Evolutionary conservation across 345 rosid species (phyloP).

Genomic region (Sonneratia caseolaris): DNA sequence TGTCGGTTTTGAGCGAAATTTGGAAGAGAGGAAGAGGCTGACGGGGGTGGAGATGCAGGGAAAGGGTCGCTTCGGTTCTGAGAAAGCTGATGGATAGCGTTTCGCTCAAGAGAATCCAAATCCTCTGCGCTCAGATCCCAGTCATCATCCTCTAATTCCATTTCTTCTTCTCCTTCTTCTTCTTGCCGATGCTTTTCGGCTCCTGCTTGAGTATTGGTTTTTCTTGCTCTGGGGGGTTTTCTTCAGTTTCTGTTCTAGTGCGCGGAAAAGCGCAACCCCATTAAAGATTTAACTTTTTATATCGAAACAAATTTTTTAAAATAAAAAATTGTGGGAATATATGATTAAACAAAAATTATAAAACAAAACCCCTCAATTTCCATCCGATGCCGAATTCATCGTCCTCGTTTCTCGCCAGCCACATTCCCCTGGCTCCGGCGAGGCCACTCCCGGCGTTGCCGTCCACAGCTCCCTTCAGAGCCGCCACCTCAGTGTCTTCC

Average conservation of each 20-base stretch:
- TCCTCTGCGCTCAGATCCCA: slow-evolving; percentile 77
- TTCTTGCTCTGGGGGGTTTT: background rate
- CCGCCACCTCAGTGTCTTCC: background rate
- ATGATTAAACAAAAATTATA: too few species aligned
- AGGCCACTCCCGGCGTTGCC: slow-evolving; percentile 1
- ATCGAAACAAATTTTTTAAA: too few species aligned
- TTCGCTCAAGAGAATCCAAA: slow-evolving; percentile 60
- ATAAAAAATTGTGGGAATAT: too few species aligned
- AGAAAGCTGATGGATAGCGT: slow-evolving; percentile 54
- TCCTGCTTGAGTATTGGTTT: background rate
- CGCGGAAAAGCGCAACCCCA: background rate
- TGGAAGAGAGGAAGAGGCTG: slow-evolving; percentile 11
- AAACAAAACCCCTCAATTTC: too few species aligned
- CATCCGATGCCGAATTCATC: slow-evolving; percentile 2
- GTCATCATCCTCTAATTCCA: slow-evolving; percentile 48
- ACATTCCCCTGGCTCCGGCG: background rate
- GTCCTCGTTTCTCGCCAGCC: background rate
- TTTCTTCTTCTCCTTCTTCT: slow-evolving; percentile 8
- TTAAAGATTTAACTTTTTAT: too few species aligned
- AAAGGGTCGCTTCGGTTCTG: slow-evolving; percentile 23
- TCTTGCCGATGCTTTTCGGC: background rate
- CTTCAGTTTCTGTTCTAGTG: background rate
- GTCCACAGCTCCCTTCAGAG: background rate
- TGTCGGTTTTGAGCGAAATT: background rate
- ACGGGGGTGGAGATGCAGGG: slow-evolving; percentile 17